These are phyloP conservation scores for Pleurozium schreberi DNA, from an alignment of 225 moss, liverwort and hornwort species.

Conservation along the genomic window DNA sequence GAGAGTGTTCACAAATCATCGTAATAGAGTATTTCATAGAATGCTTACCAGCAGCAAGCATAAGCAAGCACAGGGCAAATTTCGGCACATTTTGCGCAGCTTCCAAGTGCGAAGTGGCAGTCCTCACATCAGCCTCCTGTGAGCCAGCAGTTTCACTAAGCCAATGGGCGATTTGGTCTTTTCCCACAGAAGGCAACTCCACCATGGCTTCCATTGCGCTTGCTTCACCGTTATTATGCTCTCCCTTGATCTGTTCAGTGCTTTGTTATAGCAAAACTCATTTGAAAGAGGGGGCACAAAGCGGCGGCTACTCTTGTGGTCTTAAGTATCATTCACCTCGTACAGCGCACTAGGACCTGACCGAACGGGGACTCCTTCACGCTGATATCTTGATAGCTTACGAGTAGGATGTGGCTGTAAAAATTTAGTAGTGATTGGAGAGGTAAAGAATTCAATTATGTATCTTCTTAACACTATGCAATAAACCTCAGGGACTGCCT, in stretches of 20 bases:
- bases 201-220: slow-evolving; percentile 79
- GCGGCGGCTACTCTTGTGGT: background rate
- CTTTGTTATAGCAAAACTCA: background rate
- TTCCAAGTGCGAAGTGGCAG: slow-evolving; percentile 64
- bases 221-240: background rate
- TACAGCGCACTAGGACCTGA: background rate
- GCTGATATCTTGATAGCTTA: background rate
- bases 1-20: background rate
- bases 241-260: background rate
- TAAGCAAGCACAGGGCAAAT: slow-evolving; percentile 58
- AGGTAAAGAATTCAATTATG: background rate
- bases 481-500: background rate
- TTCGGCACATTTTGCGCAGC: slow-evolving; percentile 67
- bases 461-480: background rate
- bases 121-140: slow-evolving; percentile 59
- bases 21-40: background rate
- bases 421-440: background rate
- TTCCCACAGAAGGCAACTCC: slow-evolving; percentile 54
- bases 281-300: background rate
- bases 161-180: slow-evolving; percentile 77
- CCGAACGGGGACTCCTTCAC: background rate
- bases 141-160: slow-evolving; percentile 71
- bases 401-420: background rate
- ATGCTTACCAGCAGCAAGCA: slow-evolving; percentile 57
- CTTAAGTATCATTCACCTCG: background rate